Evolutionary conservation across 805 yeast genomes (phyloP), one percentile per base, ranked within the genome.

Genomic region (Candida succiphila): DNA sequence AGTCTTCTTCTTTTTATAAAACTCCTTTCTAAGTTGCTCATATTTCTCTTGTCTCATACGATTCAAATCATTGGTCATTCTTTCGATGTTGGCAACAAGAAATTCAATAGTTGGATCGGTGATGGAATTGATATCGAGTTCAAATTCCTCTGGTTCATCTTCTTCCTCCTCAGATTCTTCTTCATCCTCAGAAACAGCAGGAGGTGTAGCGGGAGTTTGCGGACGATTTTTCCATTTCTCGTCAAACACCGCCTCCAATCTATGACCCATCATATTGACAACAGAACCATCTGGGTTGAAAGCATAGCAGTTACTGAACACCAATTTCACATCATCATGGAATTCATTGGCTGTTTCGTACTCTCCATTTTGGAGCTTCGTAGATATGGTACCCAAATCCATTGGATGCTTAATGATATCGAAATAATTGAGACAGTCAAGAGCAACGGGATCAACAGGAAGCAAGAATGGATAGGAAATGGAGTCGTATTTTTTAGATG

Each of bases 231-330:
- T 70, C 96, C 97, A 89, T 55, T 77, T 79, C 49, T 82, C 78
- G 48, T 86, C 82, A 51, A 89, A 92, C 3, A 83, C 72, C 19
- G 78, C 78, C 58, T 92, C 96, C 36, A 92, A 64, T 46, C 87
- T 71, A 54, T 85, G 95, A 15, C 97, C 98, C 94, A 92, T 82
- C 70, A 75, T 72, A 56, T 88, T 86, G 25, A 92, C 98, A 31
- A 94, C 94, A 5, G 95, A 78, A n/a, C 96, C 95, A 47, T 83
- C 95, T 2, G 98, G 97, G 58, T 92, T 92, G 63, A 89, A 92
- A 13, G 70, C 66, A 55, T 85, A 92, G 61, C 97, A 89, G 60
- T 92, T 89, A 41, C 72, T 65, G 62, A 92, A 88, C 37, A 92
- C 83, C 39, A 87, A 68, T 37, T 85, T 69, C 25, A 89, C 72